Conservation (phyloP, 352 stramenopile genomes). For the Pythium guiyangense region DNA sequence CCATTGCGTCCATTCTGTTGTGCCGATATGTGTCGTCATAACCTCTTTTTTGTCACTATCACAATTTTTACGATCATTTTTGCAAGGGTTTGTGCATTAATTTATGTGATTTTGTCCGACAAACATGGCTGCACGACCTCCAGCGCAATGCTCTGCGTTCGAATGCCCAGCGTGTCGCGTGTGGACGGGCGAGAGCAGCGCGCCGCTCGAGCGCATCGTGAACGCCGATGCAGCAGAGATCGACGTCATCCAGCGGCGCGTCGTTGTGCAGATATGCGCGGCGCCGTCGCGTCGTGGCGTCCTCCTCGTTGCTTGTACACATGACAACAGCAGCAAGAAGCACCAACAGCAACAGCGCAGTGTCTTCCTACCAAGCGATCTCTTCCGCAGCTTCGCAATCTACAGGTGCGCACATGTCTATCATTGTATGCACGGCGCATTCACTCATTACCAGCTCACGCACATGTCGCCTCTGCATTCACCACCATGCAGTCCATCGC, state of each 20-base stretch:
- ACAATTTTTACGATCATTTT: too few relatives aligned
- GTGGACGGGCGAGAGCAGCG: conserved; percentile 31
- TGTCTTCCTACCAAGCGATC: conserved; percentile 28
- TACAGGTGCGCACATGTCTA: conserved; percentile 20
- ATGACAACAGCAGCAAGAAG: not conserved
- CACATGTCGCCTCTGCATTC: not conserved
- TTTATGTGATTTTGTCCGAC: too few relatives aligned
- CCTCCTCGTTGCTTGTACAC: not conserved
- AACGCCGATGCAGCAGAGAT: conserved; percentile 26
- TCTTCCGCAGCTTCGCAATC: conserved; percentile 30
- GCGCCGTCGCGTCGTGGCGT: not conserved
- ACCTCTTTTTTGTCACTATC: too few relatives aligned
- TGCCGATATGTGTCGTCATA: too few relatives aligned
- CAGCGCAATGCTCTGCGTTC: conserved; percentile 14
- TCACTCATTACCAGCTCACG: not conserved
- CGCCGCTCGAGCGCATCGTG: conserved; percentile 23
- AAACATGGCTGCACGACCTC: too few relatives aligned
- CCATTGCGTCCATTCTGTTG: too few relatives aligned
- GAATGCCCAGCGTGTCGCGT: conserved; percentile 30
- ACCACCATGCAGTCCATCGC: conserved; percentile 31
- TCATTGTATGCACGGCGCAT: not conserved
- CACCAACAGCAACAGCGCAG: conserved; percentile 3
- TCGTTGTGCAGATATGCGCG: conserved; percentile 4
- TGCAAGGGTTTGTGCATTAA: too few relatives aligned
- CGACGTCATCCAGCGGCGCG: conserved; percentile 10